Evolutionary conservation across 2,329 filamentous ascomycete species (phyloP).

Genomic region (Calycina marina): DNA sequence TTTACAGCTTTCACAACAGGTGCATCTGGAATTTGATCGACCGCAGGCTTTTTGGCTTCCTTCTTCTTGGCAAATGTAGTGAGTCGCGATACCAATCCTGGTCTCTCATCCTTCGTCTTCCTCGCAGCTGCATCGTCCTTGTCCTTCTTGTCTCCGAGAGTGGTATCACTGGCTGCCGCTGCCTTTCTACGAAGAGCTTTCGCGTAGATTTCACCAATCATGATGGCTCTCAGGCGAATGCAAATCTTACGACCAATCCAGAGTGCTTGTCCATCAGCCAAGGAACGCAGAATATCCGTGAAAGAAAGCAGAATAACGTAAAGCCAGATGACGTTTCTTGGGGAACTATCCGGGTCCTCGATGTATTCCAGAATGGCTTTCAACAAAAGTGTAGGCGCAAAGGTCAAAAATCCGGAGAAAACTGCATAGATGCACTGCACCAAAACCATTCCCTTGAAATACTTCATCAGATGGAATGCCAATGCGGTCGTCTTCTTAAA

Average conservation of each 20-base stretch:
- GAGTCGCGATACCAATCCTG: constrained; percentile 31
- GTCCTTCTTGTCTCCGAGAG: constrained; percentile 43
- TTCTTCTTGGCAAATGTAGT: constrained; percentile 35
- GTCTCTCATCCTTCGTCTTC: constrained; percentile 23
- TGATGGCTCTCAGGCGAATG: constrained; percentile 82
- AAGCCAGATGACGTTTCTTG: constrained; percentile 83
- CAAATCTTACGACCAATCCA: constrained; percentile 93
- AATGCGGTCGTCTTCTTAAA: constrained; percentile 69
- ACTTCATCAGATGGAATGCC: constrained; percentile 66
- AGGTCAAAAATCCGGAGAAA: constrained; percentile 70
- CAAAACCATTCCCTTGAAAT: constrained; percentile 65
- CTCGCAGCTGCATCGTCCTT: constrained; percentile 21
- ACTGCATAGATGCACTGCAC: constrained; percentile 70
- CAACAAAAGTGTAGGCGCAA: constrained; percentile 79
- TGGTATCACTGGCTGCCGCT: constrained; percentile 59
- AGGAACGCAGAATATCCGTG: constrained; percentile 66
- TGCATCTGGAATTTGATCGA: constrained; percentile 7
- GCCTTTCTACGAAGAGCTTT: constrained; percentile 89
- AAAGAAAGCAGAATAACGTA: constrained; percentile 84
- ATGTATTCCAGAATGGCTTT: constrained; percentile 89
- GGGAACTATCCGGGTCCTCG: constrained; percentile 63
- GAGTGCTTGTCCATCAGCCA: constrained; percentile 72
- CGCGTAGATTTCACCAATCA: constrained; percentile 93
- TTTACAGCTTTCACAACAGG: constrained; percentile 4
- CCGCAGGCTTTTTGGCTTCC: constrained; percentile 25